Conservation (phyloP, 176 grass and related monocot species). For the Cenchrus purpureus region DNA sequence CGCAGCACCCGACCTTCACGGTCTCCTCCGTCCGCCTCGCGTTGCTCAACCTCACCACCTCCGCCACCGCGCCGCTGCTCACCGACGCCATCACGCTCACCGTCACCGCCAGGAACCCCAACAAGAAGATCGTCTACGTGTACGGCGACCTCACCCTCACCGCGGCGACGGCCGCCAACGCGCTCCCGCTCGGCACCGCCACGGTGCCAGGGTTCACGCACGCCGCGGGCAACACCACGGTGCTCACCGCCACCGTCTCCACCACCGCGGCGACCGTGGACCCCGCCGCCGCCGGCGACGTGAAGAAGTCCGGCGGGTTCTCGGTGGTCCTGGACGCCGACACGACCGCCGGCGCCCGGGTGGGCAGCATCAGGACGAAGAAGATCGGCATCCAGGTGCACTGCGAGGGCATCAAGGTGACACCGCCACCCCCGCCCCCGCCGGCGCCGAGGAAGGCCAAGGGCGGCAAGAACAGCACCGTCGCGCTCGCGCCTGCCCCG, state of each 20-base stretch:
- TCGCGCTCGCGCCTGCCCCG: neutral
- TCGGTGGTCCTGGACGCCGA: constrained; percentile 64
- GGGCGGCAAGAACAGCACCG: constrained; percentile 49
- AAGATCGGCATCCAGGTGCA: constrained; percentile 78
- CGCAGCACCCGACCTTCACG: constrained; percentile 76
- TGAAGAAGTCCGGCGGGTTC: constrained; percentile 60
- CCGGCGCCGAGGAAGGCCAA: constrained; percentile 34
- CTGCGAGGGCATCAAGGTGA: constrained; percentile 69
- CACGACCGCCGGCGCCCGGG: constrained; percentile 70
- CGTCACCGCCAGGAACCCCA: constrained; percentile 68
- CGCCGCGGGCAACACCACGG: constrained; percentile 70
- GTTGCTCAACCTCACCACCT: constrained; percentile 58
- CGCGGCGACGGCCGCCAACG: constrained; percentile 51
- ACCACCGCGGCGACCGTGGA: constrained; percentile 47
- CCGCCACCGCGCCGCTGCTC: constrained; percentile 53
- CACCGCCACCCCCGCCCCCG: constrained; percentile 29
- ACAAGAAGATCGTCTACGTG: constrained; percentile 81
- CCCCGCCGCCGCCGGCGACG: constrained; percentile 53
- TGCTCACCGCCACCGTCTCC: constrained; percentile 52
- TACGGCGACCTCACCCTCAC: constrained; percentile 74
- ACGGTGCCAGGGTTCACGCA: constrained; percentile 76
- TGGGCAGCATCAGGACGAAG: constrained; percentile 74
- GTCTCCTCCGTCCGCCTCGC: constrained; percentile 63
- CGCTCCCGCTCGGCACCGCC: constrained; percentile 55
- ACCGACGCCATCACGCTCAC: constrained; percentile 63